phyloP scores from a whole-genome alignment of 2,329 filamentous ascomycete species.

The Byssothecium circinans region DNA sequence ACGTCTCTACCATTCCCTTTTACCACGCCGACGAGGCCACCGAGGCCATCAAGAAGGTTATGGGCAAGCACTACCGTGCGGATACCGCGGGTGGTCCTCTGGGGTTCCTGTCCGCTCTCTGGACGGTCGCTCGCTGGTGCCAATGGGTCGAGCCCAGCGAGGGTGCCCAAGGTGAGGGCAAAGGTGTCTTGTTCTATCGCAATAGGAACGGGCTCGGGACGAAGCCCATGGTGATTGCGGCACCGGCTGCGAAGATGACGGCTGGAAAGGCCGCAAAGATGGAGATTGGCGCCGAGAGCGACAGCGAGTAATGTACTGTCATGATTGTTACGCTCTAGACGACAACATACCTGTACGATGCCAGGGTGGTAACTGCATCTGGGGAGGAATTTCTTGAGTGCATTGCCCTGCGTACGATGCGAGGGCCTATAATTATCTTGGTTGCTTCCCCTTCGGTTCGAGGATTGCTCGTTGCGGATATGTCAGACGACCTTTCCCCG shows the following conservation, averaged over 20 bases:
- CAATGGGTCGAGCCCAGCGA: slow-evolving; percentile 96
- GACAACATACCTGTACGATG: slow-evolving; percentile 11
- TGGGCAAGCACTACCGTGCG: slow-evolving; percentile 92
- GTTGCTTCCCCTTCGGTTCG: neutral
- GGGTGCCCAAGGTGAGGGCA: slow-evolving; percentile 75
- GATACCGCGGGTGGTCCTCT: slow-evolving; percentile 72
- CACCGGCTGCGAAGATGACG: slow-evolving; percentile 30
- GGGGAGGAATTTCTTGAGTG: slow-evolving; percentile 1
- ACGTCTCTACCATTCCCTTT: slow-evolving; percentile 93
- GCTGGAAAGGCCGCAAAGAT: slow-evolving; percentile 40
- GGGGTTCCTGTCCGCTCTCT: slow-evolving; percentile 85
- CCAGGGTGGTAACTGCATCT: neutral
- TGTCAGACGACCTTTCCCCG: neutral
- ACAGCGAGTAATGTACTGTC: slow-evolving; percentile 29
- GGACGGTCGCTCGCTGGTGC: slow-evolving; percentile 79
- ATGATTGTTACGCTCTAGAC: slow-evolving; percentile 18
- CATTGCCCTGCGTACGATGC: neutral
- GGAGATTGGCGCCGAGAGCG: slow-evolving; percentile 36
- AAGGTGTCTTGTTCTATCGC: slow-evolving; percentile 90
- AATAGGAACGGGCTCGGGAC: slow-evolving; percentile 87
- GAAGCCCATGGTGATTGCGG: slow-evolving; percentile 50
- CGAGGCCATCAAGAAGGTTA: slow-evolving; percentile 90
- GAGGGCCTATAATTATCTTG: neutral
- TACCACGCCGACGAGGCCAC: slow-evolving; percentile 94
- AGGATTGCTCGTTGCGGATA: neutral